These are phyloP conservation scores for Candolleomyces aberdarensis DNA, from an alignment of 768 basidiomycete species.

Conservation along the genomic window DNA sequence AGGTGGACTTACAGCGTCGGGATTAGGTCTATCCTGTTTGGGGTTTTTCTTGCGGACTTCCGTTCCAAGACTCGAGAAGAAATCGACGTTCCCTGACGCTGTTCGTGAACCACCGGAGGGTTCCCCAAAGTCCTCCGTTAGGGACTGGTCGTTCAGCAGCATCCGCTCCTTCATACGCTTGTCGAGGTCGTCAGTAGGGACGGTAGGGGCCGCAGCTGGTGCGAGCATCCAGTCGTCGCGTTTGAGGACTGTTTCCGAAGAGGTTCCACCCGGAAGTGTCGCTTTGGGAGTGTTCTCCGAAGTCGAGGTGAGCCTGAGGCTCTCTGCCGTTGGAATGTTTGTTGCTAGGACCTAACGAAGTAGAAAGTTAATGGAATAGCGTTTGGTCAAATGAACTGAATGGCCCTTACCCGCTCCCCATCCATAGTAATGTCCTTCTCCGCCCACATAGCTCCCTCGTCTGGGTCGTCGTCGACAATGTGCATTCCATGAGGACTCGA, in stretches of 20 bases:
- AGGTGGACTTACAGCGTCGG: constrained; percentile 56
- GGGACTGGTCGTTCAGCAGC: constrained; percentile 39
- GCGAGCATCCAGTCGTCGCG: constrained; percentile 91
- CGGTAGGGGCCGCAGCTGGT: constrained; percentile 31
- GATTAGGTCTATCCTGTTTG: constrained; percentile 55
- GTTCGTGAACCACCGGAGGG: constrained; percentile 41
- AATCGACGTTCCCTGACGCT: constrained; percentile 66
- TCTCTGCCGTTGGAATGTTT: constrained; percentile 75
- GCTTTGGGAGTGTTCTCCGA: constrained; percentile 44
- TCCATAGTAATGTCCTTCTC: constrained; percentile 85
- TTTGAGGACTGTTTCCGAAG: constrained; percentile 49
- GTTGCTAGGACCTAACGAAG: constrained; percentile 53
- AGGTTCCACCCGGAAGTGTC: constrained; percentile 41
- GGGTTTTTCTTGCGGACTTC: constrained; percentile 67
- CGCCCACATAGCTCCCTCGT: constrained; percentile 78
- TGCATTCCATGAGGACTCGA: constrained; percentile 37
- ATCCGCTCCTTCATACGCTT: constrained; percentile 21
- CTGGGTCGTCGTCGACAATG: constrained; percentile 69
- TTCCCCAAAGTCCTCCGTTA: constrained; percentile 69
- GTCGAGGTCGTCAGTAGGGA: constrained; percentile 19
- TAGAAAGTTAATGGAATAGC: too few species aligned
- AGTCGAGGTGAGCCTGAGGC: constrained; percentile 65
- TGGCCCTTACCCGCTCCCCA: constrained; percentile 58
- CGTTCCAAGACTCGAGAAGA: constrained; percentile 85
- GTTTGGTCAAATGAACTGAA: constrained; percentile 4